phyloP scores from a whole-genome alignment of 2,329 filamentous ascomycete species.

The Scedosporium dehoogii region DNA sequence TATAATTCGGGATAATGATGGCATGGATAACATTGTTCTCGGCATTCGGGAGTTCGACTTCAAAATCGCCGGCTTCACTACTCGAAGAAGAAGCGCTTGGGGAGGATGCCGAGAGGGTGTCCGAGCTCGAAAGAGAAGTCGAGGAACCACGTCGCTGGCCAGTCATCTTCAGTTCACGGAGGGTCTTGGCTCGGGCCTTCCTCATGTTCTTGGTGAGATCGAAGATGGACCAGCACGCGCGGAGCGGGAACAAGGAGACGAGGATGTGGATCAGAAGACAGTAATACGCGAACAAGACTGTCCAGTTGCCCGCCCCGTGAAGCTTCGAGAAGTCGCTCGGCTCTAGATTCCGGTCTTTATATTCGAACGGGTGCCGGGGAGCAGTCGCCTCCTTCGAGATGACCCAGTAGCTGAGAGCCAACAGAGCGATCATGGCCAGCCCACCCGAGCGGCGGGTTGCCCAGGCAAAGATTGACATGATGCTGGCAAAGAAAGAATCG shows the following conservation, averaged over 20 bases:
- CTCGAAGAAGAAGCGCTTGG: slow-evolving; percentile 35
- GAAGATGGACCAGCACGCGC: slow-evolving; percentile 52
- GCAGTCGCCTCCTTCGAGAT: slow-evolving; percentile 38
- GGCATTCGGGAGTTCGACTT: slow-evolving; percentile 31
- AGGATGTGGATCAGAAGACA: slow-evolving; percentile 54
- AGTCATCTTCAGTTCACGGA: slow-evolving; percentile 36
- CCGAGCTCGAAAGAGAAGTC: slow-evolving; percentile 45
- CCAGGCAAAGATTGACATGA: slow-evolving; percentile 46
- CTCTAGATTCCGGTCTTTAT: slow-evolving; percentile 29
- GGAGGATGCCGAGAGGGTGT: slow-evolving; percentile 36
- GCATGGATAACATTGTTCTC: slow-evolving; percentile 46
- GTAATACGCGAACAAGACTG: slow-evolving; percentile 52
- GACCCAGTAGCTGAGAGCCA: slow-evolving; percentile 43
- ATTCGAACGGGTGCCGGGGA: slow-evolving; percentile 32
- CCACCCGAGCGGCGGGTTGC: slow-evolving; percentile 43
- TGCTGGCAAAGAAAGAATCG: slow-evolving; percentile 10
- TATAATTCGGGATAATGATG: slow-evolving; percentile 65
- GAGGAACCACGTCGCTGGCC: slow-evolving; percentile 41
- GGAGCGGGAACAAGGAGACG: slow-evolving; percentile 52
- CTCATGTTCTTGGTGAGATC: slow-evolving; percentile 43
- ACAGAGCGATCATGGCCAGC: slow-evolving; percentile 40
- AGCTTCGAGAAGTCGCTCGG: slow-evolving; percentile 19
- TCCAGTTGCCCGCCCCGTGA: slow-evolving; percentile 38
- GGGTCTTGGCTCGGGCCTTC: slow-evolving; percentile 31
- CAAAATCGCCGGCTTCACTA: slow-evolving; percentile 42